Evolutionary conservation across 2,329 filamentous ascomycete species (phyloP).

Genomic region (Harringtonia lauricola): DNA sequence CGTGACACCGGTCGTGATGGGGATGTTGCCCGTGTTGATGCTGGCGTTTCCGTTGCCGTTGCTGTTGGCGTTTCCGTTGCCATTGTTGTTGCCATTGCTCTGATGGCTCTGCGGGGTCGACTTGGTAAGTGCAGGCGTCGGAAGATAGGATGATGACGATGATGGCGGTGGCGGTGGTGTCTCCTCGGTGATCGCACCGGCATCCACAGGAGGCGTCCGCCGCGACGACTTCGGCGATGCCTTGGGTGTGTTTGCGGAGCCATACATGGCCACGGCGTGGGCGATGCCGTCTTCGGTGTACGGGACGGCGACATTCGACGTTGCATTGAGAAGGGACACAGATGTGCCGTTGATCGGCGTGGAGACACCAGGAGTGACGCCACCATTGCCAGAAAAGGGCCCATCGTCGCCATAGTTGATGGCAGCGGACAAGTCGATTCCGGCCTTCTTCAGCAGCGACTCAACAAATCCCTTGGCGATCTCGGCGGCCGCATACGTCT

Average conservation of each 20-base stretch:
- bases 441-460: constrained; percentile 77
- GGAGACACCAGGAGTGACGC: constrained; percentile 7
- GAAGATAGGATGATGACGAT: neutral
- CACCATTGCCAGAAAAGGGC: constrained; percentile 29
- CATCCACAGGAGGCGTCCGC: constrained; percentile 42
- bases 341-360: constrained; percentile 12
- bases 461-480: constrained; percentile 94
- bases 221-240: constrained; percentile 17
- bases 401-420: constrained; percentile 29
- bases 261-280: constrained; percentile 9
- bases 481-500: constrained; percentile 89
- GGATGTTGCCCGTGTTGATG: constrained; percentile 23
- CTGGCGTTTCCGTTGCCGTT: neutral
- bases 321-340: constrained; percentile 12
- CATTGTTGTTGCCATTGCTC: neutral
- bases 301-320: constrained; percentile 12
- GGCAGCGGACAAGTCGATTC: constrained; percentile 51
- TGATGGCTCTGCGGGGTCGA: neutral
- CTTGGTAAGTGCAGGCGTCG: neutral
- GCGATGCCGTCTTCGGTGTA: constrained; percentile 13
- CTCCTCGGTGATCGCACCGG: neutral
- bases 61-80: neutral
- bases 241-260: constrained; percentile 9
- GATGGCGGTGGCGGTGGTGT: no score
- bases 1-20: constrained; percentile 15